These are phyloP conservation scores for Pestalotiopsis sp. DNA, from an alignment of 2,329 filamentous ascomycete species.

Conservation along the genomic window DNA sequence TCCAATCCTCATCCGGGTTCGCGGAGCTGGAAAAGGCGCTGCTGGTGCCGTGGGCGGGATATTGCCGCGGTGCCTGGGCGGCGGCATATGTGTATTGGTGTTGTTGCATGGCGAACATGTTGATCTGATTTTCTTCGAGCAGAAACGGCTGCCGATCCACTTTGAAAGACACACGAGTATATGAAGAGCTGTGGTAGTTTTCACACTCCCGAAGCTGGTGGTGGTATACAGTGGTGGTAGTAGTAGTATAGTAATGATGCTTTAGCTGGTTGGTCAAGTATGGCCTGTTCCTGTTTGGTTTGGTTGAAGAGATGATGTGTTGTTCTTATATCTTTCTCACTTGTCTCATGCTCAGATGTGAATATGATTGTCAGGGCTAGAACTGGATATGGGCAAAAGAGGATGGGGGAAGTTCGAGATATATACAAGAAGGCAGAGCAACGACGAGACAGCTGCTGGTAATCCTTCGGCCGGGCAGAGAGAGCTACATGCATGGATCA, in stretches of 20 bases:
- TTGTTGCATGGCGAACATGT: slow-evolving; percentile 46
- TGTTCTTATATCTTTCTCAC: not conserved
- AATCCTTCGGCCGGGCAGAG: not conserved
- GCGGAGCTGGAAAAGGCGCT: slow-evolving; percentile 94
- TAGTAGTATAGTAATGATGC: not conserved
- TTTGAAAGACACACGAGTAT: not conserved
- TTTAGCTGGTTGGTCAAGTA: not conserved
- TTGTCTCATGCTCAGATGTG: not conserved
- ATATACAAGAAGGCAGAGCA: not conserved
- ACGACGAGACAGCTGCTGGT: not conserved
- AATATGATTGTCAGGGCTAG: not conserved
- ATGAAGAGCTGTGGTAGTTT: not conserved
- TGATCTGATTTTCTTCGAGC: slow-evolving; percentile 13
- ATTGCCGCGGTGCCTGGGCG: slow-evolving; percentile 60
- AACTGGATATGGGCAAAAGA: not conserved
- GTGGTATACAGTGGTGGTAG: not conserved
- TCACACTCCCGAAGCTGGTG: not conserved
- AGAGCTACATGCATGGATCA: slow-evolving; percentile 1
- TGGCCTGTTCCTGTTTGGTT: not conserved
- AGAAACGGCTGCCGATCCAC: not conserved
- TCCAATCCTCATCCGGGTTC: slow-evolving; percentile 98
- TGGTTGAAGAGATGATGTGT: not conserved
- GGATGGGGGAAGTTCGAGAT: not conserved
- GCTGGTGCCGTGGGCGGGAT: slow-evolving; percentile 76
- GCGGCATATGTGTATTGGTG: slow-evolving; percentile 43